Conservation (phyloP, 176 grass and related monocot genomes). For the Lolium perenne region DNA sequence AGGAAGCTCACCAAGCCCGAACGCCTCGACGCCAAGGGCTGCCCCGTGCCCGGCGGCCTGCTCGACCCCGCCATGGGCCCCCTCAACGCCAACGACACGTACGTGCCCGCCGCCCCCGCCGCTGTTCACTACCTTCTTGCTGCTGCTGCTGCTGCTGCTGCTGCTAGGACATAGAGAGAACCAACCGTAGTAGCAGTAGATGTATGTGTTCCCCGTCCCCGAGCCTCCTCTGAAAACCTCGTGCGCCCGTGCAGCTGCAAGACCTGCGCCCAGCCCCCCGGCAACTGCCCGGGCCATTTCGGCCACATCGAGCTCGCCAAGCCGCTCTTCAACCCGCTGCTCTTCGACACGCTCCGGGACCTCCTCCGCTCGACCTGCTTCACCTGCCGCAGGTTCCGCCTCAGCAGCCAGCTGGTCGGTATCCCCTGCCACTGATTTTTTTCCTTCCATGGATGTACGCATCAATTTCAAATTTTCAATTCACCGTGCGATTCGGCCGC, state of each 20-base stretch:
- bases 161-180: neutral
- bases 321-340: constrained; percentile 77
- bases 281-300: constrained; percentile 81
- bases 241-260: constrained; percentile 65
- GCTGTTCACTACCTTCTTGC: no score
- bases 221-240: neutral
- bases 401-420: constrained; percentile 58
- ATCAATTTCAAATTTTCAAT: neutral
- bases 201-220: no score
- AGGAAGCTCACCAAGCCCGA: constrained; percentile 70
- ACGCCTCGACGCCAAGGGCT: constrained; percentile 65
- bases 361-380: constrained; percentile 78
- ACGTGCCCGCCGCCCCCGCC: constrained; percentile 23
- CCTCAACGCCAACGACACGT: constrained; percentile 63
- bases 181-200: neutral
- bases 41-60: constrained; percentile 73
- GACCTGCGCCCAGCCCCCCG: constrained; percentile 70
- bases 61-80: constrained; percentile 89
- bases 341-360: constrained; percentile 54
- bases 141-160: no score
- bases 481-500: constrained; percentile 2
- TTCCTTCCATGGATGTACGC: neutral
- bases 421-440: neutral
- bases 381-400: constrained; percentile 75
- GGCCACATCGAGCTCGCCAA: constrained; percentile 87